Percentiles rank a stretch among this genome's conserved stretches.
phyloP scores from a whole-genome alignment of 1,284 basidiomycete genomes.

The Tylopilus orsonianus region DNA sequence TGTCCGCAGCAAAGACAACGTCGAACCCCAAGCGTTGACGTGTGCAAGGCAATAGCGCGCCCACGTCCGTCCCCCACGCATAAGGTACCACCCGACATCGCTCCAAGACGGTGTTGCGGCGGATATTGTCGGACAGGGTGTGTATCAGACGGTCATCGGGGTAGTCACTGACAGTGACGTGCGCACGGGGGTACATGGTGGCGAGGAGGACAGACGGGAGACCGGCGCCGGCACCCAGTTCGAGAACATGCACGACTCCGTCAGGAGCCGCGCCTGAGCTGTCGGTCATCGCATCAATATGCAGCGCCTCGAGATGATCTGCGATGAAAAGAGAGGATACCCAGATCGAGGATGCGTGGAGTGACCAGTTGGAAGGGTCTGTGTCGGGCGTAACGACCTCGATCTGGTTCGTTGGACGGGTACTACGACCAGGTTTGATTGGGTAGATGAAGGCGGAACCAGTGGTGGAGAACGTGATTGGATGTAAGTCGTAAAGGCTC shows the following conservation, averaged over 20 bases:
- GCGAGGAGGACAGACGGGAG: conserved; percentile 68
- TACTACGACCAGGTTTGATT: conserved; percentile 11
- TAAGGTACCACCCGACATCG: conserved; percentile 54
- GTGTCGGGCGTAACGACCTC: conserved; percentile 62
- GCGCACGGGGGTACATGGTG: conserved; percentile 39
- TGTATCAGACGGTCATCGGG: conserved; percentile 63
- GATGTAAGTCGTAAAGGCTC: conserved; percentile 58
- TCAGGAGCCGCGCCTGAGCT: no score
- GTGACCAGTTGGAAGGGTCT: conserved; percentile 61
- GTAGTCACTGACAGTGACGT: conserved; percentile 65
- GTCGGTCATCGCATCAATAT: conserved; percentile 11
- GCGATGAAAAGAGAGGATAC: conserved; percentile 62
- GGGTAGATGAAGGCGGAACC: conserved; percentile 49
- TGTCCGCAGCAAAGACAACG: conserved; percentile 68
- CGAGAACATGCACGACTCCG: conserved; percentile 48
- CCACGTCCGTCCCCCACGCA: conserved; percentile 60
- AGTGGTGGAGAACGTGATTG: conserved; percentile 56
- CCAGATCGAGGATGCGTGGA: conserved; percentile 78
- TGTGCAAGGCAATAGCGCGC: conserved; percentile 27
- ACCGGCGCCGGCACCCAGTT: conserved; percentile 72
- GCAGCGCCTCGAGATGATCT: conserved; percentile 49
- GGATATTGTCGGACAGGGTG: conserved; percentile 57
- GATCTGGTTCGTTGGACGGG: conserved; percentile 18
- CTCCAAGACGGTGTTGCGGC: conserved; percentile 44
- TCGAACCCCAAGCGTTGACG: conserved; percentile 47